Evolutionary conservation across 495 filamentous ascomycete species (phyloP).

Genomic region (Cairneyella variabilis): DNA sequence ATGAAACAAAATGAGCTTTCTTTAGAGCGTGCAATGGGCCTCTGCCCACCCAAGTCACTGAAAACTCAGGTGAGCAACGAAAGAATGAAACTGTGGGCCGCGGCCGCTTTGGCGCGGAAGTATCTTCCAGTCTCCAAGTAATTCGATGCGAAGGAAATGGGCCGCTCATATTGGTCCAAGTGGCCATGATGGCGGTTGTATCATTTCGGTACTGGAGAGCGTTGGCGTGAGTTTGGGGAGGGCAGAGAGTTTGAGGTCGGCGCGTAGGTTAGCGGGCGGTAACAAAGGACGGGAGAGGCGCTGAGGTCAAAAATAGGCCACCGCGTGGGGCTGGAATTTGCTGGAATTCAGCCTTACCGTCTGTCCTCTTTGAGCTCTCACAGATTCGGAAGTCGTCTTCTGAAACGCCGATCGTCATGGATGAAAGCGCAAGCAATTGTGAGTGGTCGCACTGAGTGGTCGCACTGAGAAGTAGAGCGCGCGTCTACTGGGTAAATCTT

Average conservation of each 20-base stretch:
- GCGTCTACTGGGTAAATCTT: slow-evolving; percentile 15
- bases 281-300: slow-evolving; percentile 15
- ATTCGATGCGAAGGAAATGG: not conserved
- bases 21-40: slow-evolving; percentile 16
- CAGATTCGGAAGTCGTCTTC: slow-evolving; percentile 6
- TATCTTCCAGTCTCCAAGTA: slow-evolving; percentile 10
- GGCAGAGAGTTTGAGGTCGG: slow-evolving; percentile 5
- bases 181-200: slow-evolving; percentile 17
- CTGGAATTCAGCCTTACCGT: not conserved
- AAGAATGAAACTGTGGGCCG: slow-evolving; percentile 19
- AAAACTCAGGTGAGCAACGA: not conserved
- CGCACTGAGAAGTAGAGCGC: slow-evolving; percentile 2
- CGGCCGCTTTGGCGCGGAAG: slow-evolving; percentile 14
- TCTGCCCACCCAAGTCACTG: not conserved
- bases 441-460: slow-evolving; percentile 8
- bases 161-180: slow-evolving; percentile 10
- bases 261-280: slow-evolving; percentile 13
- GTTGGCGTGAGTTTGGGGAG: too few species aligned
- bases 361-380: not conserved
- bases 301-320: slow-evolving; percentile 20
- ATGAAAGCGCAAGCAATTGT: not conserved
- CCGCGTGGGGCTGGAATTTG: not conserved
- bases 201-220: slow-evolving; percentile 10
- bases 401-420: not conserved
- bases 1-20: slow-evolving; percentile 19